Evolutionary conservation across 2,329 filamentous ascomycete species (phyloP), one percentile per base, ranked within the genome.

Genomic region (Xylariaceae sp.): DNA sequence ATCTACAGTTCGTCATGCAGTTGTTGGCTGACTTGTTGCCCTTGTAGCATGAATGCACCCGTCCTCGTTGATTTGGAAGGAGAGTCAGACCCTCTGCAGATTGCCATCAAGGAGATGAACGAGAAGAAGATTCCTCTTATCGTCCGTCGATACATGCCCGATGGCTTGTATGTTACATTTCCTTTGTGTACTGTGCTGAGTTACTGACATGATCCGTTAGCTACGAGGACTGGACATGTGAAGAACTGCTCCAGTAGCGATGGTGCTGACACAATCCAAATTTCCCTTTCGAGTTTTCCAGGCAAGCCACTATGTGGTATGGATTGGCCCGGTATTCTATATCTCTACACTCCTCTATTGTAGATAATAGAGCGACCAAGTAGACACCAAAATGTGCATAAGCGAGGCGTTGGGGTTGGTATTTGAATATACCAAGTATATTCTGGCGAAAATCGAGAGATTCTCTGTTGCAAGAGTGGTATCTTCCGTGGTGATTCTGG

Each of bases 111-210:
- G 75, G 94, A 99, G 74, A 77, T 99, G 68, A 84, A 89, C 57
- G 91, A 97, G 76, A 97, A 97, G 82, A 99, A 99, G 81, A 96
- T 99, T 48, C 94, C 94, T 19, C 73, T 99, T 53, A 94, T 99
- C 49, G 89, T 99, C 57, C 83, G 94, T 68, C 83, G 94, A 66
- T 99, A 97, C 74, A 81, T 99, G 67, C 94, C 94, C 18, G 94
- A 99, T 74, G 94, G 94, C 75, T 96, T 83, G 89, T 95, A 78
- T 77, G 89, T 81, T 31, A 32, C 61, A 18, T 14, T 35, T 49
- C 42, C 51, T 46, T 51, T 32, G 48, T 31, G 49, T 11, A 32
- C 11, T 11, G 9, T 10, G 42, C 27, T 18, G 42, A 43, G 60
- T 65, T 55, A 66, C 57, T 22, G 15, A 18, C 22, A 27, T 27